Evolutionary conservation across 306 rosid species (phyloP), one percentile per base, ranked within the genome.

Genomic region (Vachellia pachyceras): DNA sequence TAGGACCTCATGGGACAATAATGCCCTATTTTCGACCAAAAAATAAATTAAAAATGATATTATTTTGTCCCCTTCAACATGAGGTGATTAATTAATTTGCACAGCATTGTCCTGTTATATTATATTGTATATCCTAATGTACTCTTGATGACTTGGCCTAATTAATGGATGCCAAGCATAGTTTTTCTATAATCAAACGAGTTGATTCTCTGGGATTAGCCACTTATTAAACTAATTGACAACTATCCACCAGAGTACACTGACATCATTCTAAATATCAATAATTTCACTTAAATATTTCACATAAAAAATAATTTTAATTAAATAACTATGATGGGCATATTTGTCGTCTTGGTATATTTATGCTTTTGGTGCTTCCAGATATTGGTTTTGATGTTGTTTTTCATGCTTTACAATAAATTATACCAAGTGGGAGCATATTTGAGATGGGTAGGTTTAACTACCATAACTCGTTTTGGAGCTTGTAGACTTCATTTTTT

Each of bases 301-400:
- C 29, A 55, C 63, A 55, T 33, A n/a, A 55, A 11, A 55, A 22
- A 60, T 60, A 60, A 60, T 67, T 36, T 18, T 37, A 67, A 39
- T 67, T 35, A 14, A 61, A 13, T 15, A 58, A 22, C 45, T 37
- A 66, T 36, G 70, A 7, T 14, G 70, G 44, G 44, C 22, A 9
- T 44, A 41, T 69, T 23, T 46, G 22, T 45, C 23, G 22, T 45
- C 23, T 60, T 41, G 54, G 69, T 11, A 33, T 55, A 55, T 58
- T 44, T 44, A 18, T 45, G 75, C 65, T 73, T 42, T n/a, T 47
- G 49, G 70, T 13, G 64, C 46, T 36, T 65, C n/a, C 35, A 52
- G 46, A 58, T 29, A 20, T n/a, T 58, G 67, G 79, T 78, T 86
- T 82, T 37, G 78, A 78, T 63, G 84, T 87, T 81, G 39, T n/a